These are phyloP conservation scores for Phialocephala sp. DNA, from an alignment of 2,329 filamentous ascomycete species.

Conservation along the genomic window DNA sequence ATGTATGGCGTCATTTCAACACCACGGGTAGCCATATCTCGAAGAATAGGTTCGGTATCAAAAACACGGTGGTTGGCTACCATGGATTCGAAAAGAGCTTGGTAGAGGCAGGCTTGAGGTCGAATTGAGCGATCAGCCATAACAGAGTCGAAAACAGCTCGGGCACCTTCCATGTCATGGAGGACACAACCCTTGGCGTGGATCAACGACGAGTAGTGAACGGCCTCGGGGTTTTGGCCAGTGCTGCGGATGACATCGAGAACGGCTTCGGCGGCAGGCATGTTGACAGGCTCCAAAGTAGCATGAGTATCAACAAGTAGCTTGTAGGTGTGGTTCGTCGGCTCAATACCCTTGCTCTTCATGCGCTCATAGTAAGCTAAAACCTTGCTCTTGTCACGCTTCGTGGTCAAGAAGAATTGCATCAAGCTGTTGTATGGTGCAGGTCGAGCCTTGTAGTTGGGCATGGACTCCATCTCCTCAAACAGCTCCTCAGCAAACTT, in stretches of 20 bases:
- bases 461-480: slow-evolving; percentile 98
- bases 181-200: slow-evolving; percentile 94
- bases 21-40: slow-evolving; percentile 73
- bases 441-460: slow-evolving; percentile 97
- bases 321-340: slow-evolving; percentile 97
- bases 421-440: slow-evolving; percentile 99
- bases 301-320: slow-evolving; percentile 94
- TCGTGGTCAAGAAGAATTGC: slow-evolving; percentile 98
- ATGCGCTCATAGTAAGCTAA: slow-evolving; percentile 95
- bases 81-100: slow-evolving; percentile 96
- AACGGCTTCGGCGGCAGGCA: slow-evolving; percentile 84
- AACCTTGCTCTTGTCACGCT: slow-evolving; percentile 94
- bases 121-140: slow-evolving; percentile 69
- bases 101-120: slow-evolving; percentile 86
- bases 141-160: slow-evolving; percentile 81
- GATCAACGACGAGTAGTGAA: slow-evolving; percentile 94
- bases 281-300: slow-evolving; percentile 88
- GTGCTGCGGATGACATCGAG: slow-evolving; percentile 77
- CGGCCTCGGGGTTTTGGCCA: slow-evolving; percentile 81
- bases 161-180: slow-evolving; percentile 87
- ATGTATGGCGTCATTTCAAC: slow-evolving; percentile 96
- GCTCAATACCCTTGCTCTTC: slow-evolving; percentile 83
- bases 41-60: slow-evolving; percentile 75
- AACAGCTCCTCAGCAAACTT: slow-evolving; percentile 98
- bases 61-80: slow-evolving; percentile 89